These are phyloP conservation scores for Candida broadrunensis DNA, from an alignment of 805 yeast species.

Conservation along the genomic window DNA sequence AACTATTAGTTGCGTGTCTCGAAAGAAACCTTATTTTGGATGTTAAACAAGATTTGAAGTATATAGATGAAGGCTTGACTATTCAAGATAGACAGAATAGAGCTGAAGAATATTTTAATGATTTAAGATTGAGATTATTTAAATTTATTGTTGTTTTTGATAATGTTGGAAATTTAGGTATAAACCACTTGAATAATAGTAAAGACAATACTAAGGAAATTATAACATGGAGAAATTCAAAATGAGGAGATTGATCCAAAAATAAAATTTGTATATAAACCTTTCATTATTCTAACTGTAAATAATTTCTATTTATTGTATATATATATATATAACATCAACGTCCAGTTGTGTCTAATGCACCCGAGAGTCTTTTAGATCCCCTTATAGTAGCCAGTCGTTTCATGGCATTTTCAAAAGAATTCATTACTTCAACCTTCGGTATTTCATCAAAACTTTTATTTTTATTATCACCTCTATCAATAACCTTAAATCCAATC, in stretches of 20 bases:
- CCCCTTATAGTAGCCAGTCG: not conserved
- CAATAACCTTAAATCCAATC: constrained; percentile 51
- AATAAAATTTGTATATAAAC: too few relatives aligned
- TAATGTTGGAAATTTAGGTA: constrained; percentile 38
- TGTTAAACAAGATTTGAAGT: constrained; percentile 17
- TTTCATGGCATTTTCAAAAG: not conserved
- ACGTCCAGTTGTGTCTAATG: too few relatives aligned
- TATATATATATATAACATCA: too few relatives aligned
- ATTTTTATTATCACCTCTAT: constrained; percentile 42
- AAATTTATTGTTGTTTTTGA: constrained; percentile 40
- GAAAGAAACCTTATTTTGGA: constrained; percentile 52
- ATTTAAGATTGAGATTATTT: constrained; percentile 34
- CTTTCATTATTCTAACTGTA: too few relatives aligned
- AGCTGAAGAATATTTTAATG: constrained; percentile 15
- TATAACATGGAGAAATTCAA: not conserved
- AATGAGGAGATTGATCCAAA: too few relatives aligned
- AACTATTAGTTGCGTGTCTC: constrained; percentile 51
- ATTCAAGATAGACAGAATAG: constrained; percentile 4
- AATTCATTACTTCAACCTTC: not conserved
- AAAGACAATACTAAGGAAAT: not conserved
- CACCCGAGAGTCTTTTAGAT: not conserved
- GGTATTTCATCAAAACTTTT: not conserved
- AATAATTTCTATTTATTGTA: too few relatives aligned
- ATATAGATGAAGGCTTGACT: constrained; percentile 19
- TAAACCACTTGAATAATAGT: constrained; percentile 12